phyloP scores from a whole-genome alignment of 257 asterid species.

The Orobanche coerulescens region DNA sequence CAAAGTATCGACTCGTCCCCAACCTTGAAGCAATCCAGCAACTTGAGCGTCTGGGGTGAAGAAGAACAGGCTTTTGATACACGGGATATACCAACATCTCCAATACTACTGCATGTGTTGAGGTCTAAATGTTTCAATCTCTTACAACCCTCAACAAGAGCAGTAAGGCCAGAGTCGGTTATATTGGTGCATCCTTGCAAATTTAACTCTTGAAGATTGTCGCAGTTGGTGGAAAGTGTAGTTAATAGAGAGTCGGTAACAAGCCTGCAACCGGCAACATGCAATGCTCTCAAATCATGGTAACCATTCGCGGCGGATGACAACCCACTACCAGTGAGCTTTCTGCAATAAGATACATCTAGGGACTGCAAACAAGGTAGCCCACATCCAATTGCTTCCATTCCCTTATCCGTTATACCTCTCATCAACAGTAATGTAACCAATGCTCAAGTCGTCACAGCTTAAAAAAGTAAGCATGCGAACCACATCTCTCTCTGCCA shows the following conservation, averaged over 20 bases:
- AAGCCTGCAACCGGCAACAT: slow-evolving; percentile 69
- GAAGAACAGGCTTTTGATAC: slow-evolving; percentile 59
- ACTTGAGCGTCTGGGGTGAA: slow-evolving; percentile 53
- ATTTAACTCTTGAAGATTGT: slow-evolving; percentile 55
- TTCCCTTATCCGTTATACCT: slow-evolving; percentile 84
- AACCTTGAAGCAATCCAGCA: slow-evolving; percentile 70
- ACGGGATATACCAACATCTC: slow-evolving; percentile 52
- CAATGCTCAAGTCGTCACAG: too few relatives aligned
- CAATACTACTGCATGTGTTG: slow-evolving; percentile 73
- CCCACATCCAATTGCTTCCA: slow-evolving; percentile 55
- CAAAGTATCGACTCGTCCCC: slow-evolving; percentile 61
- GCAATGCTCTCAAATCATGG: slow-evolving; percentile 52
- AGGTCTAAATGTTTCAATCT: slow-evolving; percentile 58
- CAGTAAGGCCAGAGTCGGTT: slow-evolving; percentile 66
- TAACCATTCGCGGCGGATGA: slow-evolving; percentile 67
- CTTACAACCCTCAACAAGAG: slow-evolving; percentile 69
- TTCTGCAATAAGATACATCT: slow-evolving; percentile 85
- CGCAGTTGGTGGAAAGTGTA: slow-evolving; percentile 68
- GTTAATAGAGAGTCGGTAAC: slow-evolving; percentile 50
- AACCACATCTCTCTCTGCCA: too few relatives aligned
- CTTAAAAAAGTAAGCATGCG: too few relatives aligned
- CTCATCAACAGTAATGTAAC: too few relatives aligned
- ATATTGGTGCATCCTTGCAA: slow-evolving; percentile 70
- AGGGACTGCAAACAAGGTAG: slow-evolving; percentile 59
- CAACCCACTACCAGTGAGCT: slow-evolving; percentile 74